Evolutionary conservation across 305 asterid genomes (phyloP).

Genomic region (Fraxinus dipetala): DNA sequence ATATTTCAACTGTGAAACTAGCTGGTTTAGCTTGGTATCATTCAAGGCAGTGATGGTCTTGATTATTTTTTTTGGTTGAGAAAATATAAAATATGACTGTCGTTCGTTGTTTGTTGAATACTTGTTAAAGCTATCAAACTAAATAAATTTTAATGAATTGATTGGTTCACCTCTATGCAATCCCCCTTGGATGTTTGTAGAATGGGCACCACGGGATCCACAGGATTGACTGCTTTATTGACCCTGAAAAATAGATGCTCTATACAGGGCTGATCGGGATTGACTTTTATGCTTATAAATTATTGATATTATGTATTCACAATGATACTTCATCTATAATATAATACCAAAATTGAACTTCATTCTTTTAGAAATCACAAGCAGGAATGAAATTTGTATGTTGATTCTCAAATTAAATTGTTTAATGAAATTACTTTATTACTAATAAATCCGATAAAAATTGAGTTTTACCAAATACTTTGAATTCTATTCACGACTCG

Average conservation of each 20-base stretch:
- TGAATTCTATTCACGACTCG: not conserved
- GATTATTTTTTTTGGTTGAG: not conserved
- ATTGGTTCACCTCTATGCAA: not conserved
- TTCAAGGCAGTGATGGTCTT: not conserved
- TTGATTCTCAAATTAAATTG: not conserved
- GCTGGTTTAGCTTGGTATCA: not conserved
- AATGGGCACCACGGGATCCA: not conserved
- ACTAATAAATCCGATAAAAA: not conserved
- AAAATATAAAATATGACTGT: not conserved
- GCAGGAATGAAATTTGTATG: not conserved
- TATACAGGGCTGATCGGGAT: not conserved
- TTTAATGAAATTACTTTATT: not conserved
- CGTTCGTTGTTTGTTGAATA: not conserved
- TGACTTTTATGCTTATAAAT: not conserved
- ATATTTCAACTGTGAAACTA: not conserved
- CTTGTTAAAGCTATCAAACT: not conserved
- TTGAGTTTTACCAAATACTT: not conserved
- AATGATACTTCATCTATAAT: not conserved
- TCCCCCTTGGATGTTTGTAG: not conserved
- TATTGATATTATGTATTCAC: not conserved
- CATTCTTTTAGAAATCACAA: not conserved
- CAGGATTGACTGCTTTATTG: not conserved
- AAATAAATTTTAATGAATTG: not conserved
- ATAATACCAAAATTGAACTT: not conserved
- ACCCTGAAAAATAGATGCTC: not conserved